phyloP scores from a whole-genome alignment of 192 early-diverging fungal species.

The Coemansia sp. region DNA sequence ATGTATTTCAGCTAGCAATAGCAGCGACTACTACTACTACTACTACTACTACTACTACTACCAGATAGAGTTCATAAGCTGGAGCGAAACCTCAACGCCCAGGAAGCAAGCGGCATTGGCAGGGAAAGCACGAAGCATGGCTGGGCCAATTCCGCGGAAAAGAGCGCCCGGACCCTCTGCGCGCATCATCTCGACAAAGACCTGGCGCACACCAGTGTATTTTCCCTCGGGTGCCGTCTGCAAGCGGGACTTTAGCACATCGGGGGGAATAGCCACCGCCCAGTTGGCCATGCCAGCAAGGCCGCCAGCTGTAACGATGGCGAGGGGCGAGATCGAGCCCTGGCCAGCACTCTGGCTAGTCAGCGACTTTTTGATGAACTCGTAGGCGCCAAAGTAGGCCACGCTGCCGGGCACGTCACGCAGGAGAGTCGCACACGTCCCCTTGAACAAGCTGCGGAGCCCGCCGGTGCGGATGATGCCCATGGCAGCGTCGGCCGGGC shows the following conservation, averaged over 20 bases:
- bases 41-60: too few species aligned
- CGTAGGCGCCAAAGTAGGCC: slow-evolving; percentile 95
- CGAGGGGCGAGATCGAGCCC: slow-evolving; percentile 72
- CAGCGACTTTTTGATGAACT: slow-evolving; percentile 73
- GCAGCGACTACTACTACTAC: too few species aligned
- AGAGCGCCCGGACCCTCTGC: slow-evolving; percentile 63
- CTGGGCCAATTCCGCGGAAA: slow-evolving; percentile 80
- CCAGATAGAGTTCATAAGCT: slow-evolving; percentile 51
- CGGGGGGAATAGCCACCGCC: slow-evolving; percentile 71
- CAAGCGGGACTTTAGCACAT: slow-evolving; percentile 81
- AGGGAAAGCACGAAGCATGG: slow-evolving; percentile 78
- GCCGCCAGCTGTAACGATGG: slow-evolving; percentile 92
- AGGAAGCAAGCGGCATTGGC: slow-evolving; percentile 85
- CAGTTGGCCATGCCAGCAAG: slow-evolving; percentile 99
- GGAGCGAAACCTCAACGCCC: slow-evolving; percentile 53
- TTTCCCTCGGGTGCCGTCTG: slow-evolving; percentile 62
- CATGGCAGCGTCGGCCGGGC: slow-evolving; percentile 82
- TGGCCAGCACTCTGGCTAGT: slow-evolving; percentile 65
- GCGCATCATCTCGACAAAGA: slow-evolving; percentile 57
- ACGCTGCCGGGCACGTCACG: slow-evolving; percentile 93
- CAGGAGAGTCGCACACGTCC: slow-evolving; percentile 89
- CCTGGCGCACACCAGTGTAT: slow-evolving; percentile 52
- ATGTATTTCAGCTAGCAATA: background rate
- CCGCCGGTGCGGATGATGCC: slow-evolving; percentile 88
- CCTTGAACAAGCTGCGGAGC: slow-evolving; percentile 82